Evolutionary conservation across 805 yeast species (phyloP), one percentile per base, ranked within the genome.

Genomic region (Kurtzmaniella fragi): DNA sequence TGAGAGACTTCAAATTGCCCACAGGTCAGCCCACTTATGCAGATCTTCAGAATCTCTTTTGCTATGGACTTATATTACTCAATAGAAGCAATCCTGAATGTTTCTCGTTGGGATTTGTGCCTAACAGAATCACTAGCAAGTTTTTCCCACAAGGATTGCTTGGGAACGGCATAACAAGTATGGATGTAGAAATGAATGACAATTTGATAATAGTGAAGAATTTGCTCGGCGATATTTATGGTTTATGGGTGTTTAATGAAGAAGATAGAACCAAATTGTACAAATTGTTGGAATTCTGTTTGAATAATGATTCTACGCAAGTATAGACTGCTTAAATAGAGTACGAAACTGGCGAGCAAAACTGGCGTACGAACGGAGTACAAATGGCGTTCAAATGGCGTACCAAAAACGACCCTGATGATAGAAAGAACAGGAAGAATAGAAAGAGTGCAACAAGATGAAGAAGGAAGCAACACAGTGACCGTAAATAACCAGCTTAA

Each of bases 191-290:
- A 47, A 71, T 77, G 42, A 78, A 79, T 45, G 86, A 79, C 41
- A 83, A 81, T 41, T 67, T 84, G 53, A 76, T 85, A 31, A 84
- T 85, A 39, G 74, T 85, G 15, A 80, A 80, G 54, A 81, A 79
- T 50, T 62, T 81, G 37, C 63, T 75, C 37, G 88, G 84, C 16
- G 85, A 82, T 33, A 81, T 84, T 10, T 84, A 73, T 56, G 95
- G 95, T 1, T 62, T 85, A 35, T 85, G 93, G 93, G 71, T 84
- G 15, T 85, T 82, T 53, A 78, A 83, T 40, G 80, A 73, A 33
- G 76, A 71, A 6, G 90, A 84, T 51, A 68, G 91, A 56, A 72
- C 71, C 33, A 75, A 76, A 48, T 62, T 84, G 31, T 75, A 65
- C 49, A 76, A 79, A 49, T 56, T 64, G 34, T 48, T 69, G 10